Percentiles rank a stretch among this genome's conserved stretches.
Conservation (phyloP, 208 protist species). For the Willaertia magna region DNA sequence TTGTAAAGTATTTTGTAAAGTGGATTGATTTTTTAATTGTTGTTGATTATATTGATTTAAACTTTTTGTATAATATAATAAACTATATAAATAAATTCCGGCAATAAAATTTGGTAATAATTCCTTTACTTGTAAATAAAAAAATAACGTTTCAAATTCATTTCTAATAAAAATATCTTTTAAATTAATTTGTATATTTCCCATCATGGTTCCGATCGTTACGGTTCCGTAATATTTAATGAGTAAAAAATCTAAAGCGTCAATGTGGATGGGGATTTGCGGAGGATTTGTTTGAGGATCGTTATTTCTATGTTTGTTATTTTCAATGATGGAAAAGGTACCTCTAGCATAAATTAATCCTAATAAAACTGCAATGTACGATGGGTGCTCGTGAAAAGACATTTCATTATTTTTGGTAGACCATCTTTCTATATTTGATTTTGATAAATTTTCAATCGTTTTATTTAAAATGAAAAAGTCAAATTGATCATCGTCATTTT, state of each 20-base stretch:
- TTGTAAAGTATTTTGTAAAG: too few relatives aligned
- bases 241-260: not conserved
- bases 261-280: not conserved
- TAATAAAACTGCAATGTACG: not conserved
- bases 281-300: not conserved
- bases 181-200: not conserved
- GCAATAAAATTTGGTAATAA: not conserved
- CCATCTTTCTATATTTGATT: not conserved
- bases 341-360: not conserved
- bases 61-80: not conserved
- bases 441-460: not conserved
- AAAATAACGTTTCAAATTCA: not conserved
- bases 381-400: not conserved
- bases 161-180: not conserved
- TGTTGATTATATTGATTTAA: too few relatives aligned
- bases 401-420: not conserved
- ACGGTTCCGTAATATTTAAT: not conserved
- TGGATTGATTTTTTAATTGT: too few relatives aligned
- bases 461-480: not conserved
- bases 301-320: too few relatives aligned
- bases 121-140: not conserved
- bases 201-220: not conserved
- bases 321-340: not conserved
- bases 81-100: not conserved
- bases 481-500: not conserved